Evolutionary conservation across 148 eudicot species (phyloP).

Genomic region (Drosera capensis): DNA sequence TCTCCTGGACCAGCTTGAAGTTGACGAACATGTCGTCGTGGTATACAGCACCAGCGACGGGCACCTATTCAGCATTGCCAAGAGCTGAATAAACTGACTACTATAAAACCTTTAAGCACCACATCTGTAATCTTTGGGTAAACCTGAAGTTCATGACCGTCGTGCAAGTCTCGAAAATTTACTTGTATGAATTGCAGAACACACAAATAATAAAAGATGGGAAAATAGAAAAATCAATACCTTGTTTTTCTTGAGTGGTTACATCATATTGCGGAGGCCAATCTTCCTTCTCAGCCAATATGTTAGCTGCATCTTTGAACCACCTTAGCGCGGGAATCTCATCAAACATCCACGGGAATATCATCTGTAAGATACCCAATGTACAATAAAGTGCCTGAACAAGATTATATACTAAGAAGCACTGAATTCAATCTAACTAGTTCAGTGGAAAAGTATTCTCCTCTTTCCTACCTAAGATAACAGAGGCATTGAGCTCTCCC

Average conservation of each 20-base stretch:
- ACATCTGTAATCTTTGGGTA: too few relatives aligned
- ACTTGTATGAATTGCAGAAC: too few relatives aligned
- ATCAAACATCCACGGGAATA: constrained; percentile 94
- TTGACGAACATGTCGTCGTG: constrained; percentile 91
- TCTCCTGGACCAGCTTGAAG: constrained; percentile 64
- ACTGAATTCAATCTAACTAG: neutral
- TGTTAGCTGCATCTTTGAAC: constrained; percentile 57
- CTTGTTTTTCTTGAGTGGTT: constrained; percentile 49
- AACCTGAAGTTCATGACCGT: too few relatives aligned
- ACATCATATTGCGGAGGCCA: constrained; percentile 79
- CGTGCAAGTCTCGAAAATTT: too few relatives aligned
- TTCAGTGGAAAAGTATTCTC: too few relatives aligned
- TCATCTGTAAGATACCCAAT: constrained; percentile 36
- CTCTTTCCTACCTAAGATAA: too few relatives aligned
- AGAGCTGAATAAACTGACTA: neutral
- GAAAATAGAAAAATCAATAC: constrained; percentile 15
- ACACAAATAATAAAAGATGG: too few relatives aligned
- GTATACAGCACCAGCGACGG: constrained; percentile 89
- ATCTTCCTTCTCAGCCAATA: constrained; percentile 63
- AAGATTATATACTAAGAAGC: neutral
- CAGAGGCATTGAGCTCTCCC: too few relatives aligned
- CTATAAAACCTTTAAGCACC: too few relatives aligned
- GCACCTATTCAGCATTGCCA: constrained; percentile 36
- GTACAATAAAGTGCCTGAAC: neutral
- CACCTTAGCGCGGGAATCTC: constrained; percentile 58